These are phyloP conservation scores for Candida boleticola DNA, from an alignment of 805 yeast species.

Conservation along the genomic window DNA sequence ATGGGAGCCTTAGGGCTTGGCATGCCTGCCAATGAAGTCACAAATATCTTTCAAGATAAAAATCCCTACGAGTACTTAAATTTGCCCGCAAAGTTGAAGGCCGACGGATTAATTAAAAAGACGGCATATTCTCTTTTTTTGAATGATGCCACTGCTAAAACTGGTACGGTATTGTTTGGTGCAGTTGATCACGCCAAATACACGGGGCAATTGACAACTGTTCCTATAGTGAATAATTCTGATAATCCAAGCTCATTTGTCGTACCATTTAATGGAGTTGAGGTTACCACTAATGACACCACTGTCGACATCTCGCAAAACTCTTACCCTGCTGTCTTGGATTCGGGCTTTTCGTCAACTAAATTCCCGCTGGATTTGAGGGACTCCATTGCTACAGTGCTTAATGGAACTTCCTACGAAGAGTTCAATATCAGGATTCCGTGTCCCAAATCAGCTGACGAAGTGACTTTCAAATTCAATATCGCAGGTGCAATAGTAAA, in stretches of 20 bases:
- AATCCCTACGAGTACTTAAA: constrained; percentile 32
- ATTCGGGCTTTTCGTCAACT: constrained; percentile 35
- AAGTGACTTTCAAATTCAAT: not conserved
- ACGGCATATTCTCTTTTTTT: constrained; percentile 37
- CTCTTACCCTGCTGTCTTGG: constrained; percentile 26
- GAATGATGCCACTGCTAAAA: constrained; percentile 22
- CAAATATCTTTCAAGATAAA: constrained; percentile 25
- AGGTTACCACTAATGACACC: constrained; percentile 11
- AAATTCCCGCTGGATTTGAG: constrained; percentile 43
- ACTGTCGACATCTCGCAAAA: constrained; percentile 14
- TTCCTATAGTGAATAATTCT: constrained; percentile 43
- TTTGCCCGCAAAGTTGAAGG: constrained; percentile 33
- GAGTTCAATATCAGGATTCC: constrained; percentile 45
- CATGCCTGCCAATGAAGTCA: constrained; percentile 63
- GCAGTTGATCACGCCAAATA: no score
- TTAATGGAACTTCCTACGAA: constrained; percentile 42
- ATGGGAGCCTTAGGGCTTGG: constrained; percentile 78
- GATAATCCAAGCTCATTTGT: constrained; percentile 39
- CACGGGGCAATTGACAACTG: constrained; percentile 29
- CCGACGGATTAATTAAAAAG: constrained; percentile 31
- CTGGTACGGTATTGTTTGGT: no score
- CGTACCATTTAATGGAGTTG: constrained; percentile 44
- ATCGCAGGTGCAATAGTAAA: not conserved
- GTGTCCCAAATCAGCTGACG: not conserved
- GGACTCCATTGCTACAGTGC: constrained; percentile 29